Conservation (phyloP, 257 asterid species). For the Rauvolfia tetraphylla region DNA sequence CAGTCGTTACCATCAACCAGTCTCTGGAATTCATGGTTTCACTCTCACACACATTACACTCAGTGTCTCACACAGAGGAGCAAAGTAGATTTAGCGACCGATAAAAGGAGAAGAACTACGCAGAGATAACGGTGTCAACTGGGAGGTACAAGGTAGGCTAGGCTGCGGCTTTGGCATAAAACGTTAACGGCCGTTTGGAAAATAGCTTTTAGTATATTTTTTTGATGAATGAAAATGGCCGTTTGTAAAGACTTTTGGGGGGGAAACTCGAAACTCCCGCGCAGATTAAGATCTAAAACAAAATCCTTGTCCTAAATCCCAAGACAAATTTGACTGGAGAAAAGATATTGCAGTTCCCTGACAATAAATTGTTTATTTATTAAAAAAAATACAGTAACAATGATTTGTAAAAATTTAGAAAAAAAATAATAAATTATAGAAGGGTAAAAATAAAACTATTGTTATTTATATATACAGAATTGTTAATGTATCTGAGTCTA, state of each 20-base stretch:
- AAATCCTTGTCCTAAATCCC: no score
- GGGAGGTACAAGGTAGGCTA: background rate
- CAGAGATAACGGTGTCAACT: background rate
- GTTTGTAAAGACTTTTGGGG: background rate
- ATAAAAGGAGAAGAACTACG: background rate
- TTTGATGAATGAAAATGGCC: no score
- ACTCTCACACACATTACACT: background rate
- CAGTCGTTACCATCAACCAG: slow-evolving; percentile 49
- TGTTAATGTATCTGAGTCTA: no score
- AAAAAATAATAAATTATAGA: no score
- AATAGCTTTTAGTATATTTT: background rate
- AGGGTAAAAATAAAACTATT: no score
- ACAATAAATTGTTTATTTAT: no score
- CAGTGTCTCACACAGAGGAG: background rate
- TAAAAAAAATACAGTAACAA: no score
- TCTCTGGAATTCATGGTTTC: slow-evolving; percentile 61
- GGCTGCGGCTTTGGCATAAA: background rate
- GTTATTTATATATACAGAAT: no score
- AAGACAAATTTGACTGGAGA: no score
- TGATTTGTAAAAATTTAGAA: no score
- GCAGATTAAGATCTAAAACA: background rate
- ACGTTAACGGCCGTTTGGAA: background rate
- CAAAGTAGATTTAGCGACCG: background rate
- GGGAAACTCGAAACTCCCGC: background rate
- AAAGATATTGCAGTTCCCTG: no score